Base-by-base conservation (phyloP, 495 filamentous ascomycete genomes). In the Tuber borchii region DNA sequence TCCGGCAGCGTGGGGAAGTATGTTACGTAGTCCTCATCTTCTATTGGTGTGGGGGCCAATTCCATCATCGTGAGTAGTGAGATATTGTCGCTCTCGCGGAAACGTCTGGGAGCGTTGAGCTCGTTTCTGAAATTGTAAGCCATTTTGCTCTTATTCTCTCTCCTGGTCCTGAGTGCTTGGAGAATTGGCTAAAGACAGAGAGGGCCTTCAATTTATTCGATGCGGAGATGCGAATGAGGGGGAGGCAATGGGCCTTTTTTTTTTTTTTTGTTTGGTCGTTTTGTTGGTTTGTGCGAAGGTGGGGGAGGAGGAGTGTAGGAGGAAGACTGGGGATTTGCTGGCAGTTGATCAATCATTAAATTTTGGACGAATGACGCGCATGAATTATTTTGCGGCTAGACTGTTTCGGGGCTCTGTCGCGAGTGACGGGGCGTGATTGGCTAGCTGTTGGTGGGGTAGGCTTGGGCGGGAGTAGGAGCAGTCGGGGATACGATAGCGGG, bases 41-140 rank as follows among this genome's bases (percentile, higher is more conserved):
- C 91, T 43, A 96, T 91, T 1, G 94, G 94, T 16, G 90, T 89
- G 16, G 94, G 94, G 68, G 96, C 94, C 42, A 97, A 85, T 75
- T 94, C 89, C 72, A 91, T 87, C 79, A 97, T 88, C 42, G 91
- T 92, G 46, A 89, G 83, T 61, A 90, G 84, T 7, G 90, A 82
- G 70, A 82, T 79, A 44, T 82, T 77, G 46, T 82, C 80, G 74
- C 76, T 79, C 42, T 82, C 80, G 46, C 71, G 76, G 46, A 74
- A 65, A 22, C 79, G 80, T 17, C 56, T 65, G 1, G n/a, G 56
- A 31, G 14, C 56, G 56, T 65, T 65, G n/a, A 65, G 56, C n/a
- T 65, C 56, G n/a, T 31, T 65, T 65, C 56, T 65, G 56, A 65
- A 65, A 31, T 65, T 65, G 56, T 65, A 65, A 16, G 56, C 31